Conservation (phyloP, 441 rosid species). For the Gossypium davidsonii region DNA sequence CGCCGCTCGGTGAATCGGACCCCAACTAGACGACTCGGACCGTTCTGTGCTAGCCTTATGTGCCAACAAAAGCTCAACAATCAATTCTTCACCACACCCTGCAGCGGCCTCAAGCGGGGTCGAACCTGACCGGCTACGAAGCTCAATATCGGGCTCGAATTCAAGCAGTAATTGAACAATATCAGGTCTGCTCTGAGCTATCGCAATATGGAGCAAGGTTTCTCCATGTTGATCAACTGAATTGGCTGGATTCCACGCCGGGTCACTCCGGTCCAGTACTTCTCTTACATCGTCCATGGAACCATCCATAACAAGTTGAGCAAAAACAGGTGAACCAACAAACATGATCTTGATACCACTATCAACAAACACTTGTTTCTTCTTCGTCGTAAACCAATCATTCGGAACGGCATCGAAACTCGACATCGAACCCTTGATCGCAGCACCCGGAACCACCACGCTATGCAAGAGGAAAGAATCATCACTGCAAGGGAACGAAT, state of each 20-base stretch:
- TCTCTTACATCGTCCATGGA: conserved; percentile 53
- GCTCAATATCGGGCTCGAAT: conserved; percentile 42
- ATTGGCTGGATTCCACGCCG: conserved; percentile 35
- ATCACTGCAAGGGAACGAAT: conserved; percentile 32
- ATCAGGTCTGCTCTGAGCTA: conserved; percentile 47
- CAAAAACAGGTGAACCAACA: conserved; percentile 46
- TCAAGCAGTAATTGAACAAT: conserved; percentile 58
- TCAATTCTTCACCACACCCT: conserved; percentile 41
- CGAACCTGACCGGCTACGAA: conserved; percentile 31
- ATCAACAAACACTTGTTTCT: conserved; percentile 55
- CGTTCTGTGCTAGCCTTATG: conserved; percentile 41
- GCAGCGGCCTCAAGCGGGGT: conserved; percentile 50
- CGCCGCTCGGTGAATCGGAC: conserved; percentile 50
- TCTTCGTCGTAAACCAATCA: conserved; percentile 56
- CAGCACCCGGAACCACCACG: conserved; percentile 58
- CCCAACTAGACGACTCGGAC: conserved; percentile 35
- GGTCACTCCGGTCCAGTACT: conserved; percentile 52
- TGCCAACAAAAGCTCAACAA: conserved; percentile 49
- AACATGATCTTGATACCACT: conserved; percentile 55
- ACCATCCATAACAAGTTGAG: conserved; percentile 37
- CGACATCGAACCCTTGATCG: conserved; percentile 32
- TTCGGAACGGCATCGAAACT: conserved; percentile 37
- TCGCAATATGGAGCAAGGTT: conserved; percentile 53
- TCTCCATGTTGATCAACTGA: conserved; percentile 38
- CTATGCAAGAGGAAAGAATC: conserved; percentile 52